Evolutionary conservation across 495 filamentous ascomycete species (phyloP).

Genomic region (Penicillium bialowiezense): DNA sequence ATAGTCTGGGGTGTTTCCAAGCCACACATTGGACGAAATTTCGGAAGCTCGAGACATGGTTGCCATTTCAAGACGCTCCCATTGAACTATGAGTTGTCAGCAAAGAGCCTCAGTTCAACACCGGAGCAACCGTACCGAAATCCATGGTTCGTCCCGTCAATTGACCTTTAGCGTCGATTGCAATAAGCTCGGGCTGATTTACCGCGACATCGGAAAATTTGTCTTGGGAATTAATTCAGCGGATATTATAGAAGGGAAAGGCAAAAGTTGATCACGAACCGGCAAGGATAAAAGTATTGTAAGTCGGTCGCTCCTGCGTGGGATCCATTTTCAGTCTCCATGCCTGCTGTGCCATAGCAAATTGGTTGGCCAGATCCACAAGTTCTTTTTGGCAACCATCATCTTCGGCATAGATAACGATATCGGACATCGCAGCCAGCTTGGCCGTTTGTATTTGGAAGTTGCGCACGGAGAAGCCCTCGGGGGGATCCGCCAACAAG

Average conservation of each 20-base stretch:
- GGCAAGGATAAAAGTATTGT: slow-evolving; percentile 80
- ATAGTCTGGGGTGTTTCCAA: slow-evolving; percentile 83
- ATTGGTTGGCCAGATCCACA: slow-evolving; percentile 62
- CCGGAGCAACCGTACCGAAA: slow-evolving; percentile 58
- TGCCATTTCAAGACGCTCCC: slow-evolving; percentile 89
- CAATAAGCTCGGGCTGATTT: slow-evolving; percentile 65
- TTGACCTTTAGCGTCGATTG: slow-evolving; percentile 68
- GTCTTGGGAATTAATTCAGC: slow-evolving; percentile 38
- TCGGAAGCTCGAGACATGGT: slow-evolving; percentile 86
- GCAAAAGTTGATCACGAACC: slow-evolving; percentile 43
- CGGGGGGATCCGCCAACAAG: slow-evolving; percentile 69
- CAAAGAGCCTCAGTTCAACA: too few relatives aligned
- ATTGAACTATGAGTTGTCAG: slow-evolving; percentile 54
- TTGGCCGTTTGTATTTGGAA: slow-evolving; percentile 97
- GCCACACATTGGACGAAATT: slow-evolving; percentile 83
- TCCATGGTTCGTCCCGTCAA: slow-evolving; percentile 80
- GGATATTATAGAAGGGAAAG: too few relatives aligned
- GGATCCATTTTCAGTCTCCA: slow-evolving; percentile 66
- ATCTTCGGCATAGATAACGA: slow-evolving; percentile 85
- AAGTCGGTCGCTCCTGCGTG: slow-evolving; percentile 56
- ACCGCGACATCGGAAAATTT: slow-evolving; percentile 73
- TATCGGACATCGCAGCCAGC: slow-evolving; percentile 81
- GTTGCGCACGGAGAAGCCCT: slow-evolving; percentile 84
- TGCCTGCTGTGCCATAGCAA: slow-evolving; percentile 70
- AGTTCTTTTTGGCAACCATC: slow-evolving; percentile 51